Evolutionary conservation across 805 yeast species (phyloP).

Genomic region (Zygosaccharomyces bisporus): DNA sequence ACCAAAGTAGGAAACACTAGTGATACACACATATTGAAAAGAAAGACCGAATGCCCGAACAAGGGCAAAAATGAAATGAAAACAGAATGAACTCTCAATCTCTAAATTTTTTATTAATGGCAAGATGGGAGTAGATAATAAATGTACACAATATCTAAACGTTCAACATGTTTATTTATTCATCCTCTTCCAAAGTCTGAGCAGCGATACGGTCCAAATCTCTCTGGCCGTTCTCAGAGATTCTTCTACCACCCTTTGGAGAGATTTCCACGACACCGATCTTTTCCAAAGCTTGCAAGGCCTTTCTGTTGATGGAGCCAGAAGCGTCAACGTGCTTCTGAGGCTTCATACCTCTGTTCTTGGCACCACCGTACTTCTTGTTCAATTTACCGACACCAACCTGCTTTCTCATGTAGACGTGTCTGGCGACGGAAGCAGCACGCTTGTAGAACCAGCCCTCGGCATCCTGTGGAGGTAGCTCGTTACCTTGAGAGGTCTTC

Average conservation of each 20-base stretch:
- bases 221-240: constrained; percentile 99
- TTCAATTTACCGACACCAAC: constrained; percentile 99
- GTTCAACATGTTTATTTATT: constrained; percentile 34
- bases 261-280: constrained; percentile 95
- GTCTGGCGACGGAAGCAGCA: constrained; percentile 99
- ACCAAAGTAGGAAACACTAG: no score
- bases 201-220: constrained; percentile 99
- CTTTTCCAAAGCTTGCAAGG: constrained; percentile 96
- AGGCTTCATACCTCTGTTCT: constrained; percentile 99
- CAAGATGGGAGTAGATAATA: constrained; percentile 20
- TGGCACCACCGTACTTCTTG: constrained; percentile 99
- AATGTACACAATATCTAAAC: constrained; percentile 24
- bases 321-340: constrained; percentile 98
- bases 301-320: constrained; percentile 98
- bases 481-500: constrained; percentile 98
- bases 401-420: constrained; percentile 98
- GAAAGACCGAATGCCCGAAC: background rate
- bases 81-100: constrained; percentile 1
- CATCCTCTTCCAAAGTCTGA: constrained; percentile 93
- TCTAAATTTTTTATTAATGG: constrained; percentile 14
- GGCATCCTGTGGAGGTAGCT: constrained; percentile 99
- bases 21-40: no score
- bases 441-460: constrained; percentile 99
- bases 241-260: constrained; percentile 98
- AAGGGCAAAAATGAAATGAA: background rate